Evolutionary conservation across 192 early-diverging fungal genomes (phyloP), one percentile per base, ranked within the genome.

Genomic region (Backusella sp.): DNA sequence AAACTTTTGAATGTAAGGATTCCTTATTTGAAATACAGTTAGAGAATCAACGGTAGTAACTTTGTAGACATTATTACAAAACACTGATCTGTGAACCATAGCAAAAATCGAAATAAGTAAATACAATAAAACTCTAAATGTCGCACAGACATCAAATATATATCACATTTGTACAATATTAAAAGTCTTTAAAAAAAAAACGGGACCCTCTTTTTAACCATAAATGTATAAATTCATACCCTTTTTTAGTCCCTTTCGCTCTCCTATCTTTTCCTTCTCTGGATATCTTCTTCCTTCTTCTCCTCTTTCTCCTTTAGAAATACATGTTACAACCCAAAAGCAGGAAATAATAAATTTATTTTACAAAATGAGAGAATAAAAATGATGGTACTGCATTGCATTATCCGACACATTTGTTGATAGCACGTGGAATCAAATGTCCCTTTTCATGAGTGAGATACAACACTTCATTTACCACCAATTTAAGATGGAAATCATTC

Each of bases 371-470:
- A 44, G 42, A 44, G 42, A 14, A 28, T 19, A 62, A 14, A 26
- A 28, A 4, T 26, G 3, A 62, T 28, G 26, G 56, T 28, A 56
- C 8, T 23, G 23, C 9, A 8, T 53, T 53, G 1, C 5, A 62
- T 28, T 62, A 62, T 26, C 46, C 19, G 46, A 7, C 28, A 62
- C 21, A 62, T 11, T 62, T 62, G 56, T 62, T 62, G 26, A 62
- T 62, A 14, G 26, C 56, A 62, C 69, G 69, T 41, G 69, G 35
- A 70, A 73, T 30, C 3, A 56, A 3, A 19, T 73, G 72, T 15
- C 46, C 72, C 28, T 73, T 73, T 53, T 73, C 72, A 66, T 74
- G 73, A 6, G 35, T 41, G 36, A 49, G 44, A 49, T 76, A 76
- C 23, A 76, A 32, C 19, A 53, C 5, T 5, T 34, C 15, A 68